Percentiles rank a stretch among this genome's conserved stretches.
Conservation (phyloP, 1,284 basidiomycete species). For the Sporisorium exsertum region DNA sequence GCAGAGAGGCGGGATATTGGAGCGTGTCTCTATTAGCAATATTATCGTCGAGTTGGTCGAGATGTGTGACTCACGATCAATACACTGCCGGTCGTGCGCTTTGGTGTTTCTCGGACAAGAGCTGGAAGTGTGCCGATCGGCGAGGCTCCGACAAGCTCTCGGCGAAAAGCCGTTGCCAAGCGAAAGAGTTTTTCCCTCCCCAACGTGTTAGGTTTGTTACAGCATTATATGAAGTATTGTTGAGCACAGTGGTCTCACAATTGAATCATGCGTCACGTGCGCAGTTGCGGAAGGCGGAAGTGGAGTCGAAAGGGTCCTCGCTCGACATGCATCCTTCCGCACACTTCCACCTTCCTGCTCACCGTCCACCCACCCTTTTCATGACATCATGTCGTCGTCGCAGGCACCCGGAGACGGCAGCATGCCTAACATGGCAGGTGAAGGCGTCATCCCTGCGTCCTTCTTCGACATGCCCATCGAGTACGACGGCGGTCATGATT, state of each 20-base stretch:
- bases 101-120: not conserved
- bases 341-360: not conserved
- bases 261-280: not conserved
- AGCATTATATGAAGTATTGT: too few relatives aligned
- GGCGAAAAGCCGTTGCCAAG: slow-evolving; percentile 1
- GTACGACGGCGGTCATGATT: slow-evolving; percentile 10
- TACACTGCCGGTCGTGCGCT: not conserved
- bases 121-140: not conserved
- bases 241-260: not conserved
- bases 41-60: not conserved
- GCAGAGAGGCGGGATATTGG: not conserved
- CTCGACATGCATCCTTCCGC: not conserved
- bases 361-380: too few relatives aligned
- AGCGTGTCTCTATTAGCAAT: too few relatives aligned
- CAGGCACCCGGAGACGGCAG: slow-evolving; percentile 14
- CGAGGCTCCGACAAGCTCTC: not conserved
- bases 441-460: slow-evolving; percentile 38
- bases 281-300: not conserved
- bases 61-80: not conserved
- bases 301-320: slow-evolving; percentile 10
- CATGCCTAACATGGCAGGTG: slow-evolving; percentile 14
- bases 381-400: slow-evolving; percentile 22
- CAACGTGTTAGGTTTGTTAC: too few relatives aligned
- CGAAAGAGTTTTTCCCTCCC: too few relatives aligned
- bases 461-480: slow-evolving; percentile 52